Evolutionary conservation across 352 stramenopile species (phyloP), one percentile per base, ranked within the genome.

Genomic region (Ochromonadaceae sp.): DNA sequence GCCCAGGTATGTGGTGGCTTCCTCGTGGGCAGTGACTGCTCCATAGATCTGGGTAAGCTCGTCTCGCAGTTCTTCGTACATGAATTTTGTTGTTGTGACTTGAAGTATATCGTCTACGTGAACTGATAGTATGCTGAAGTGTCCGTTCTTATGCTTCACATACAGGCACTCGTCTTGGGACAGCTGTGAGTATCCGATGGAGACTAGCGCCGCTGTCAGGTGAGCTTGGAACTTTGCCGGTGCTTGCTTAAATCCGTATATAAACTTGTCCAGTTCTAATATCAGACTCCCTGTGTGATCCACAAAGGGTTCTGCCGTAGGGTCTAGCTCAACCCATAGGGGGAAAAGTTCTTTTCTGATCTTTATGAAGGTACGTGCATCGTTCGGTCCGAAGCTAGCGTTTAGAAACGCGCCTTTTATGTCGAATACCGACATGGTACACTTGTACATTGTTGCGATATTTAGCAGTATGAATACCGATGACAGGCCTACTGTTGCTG

Each of bases 41-140:
- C 7, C 3, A 60, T 50, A 60, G 5, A 39, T 52, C 31, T 48
- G 28, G 9, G 47, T 44, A 12, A 60, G 36, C 31, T 2, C 10
- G 7, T 10, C 31, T 25, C 22, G 52, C 5, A 60, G 30, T 9
- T 14, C 5, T 25, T 14, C 7, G 5, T n/a, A 31, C 3, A 60
- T n/a, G 9, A 12, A 3, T 9, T 14, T 2, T 47, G 2, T 4
- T 9, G 52, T 60, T 7, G 52, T 7, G 7, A 60, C 28, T 52
- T 60, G 52, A 12, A 60, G 28, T n/a, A 60, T 60, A 28, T 60
- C 52, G 35, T 60, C 52, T 5, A 60, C 52, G 47, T 60, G 52
- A 9, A 52, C 47, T 5, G 9, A 7, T 31, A 60, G 14, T 28
- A 60, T 17, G 30, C 28, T 49, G 31, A 60, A 32, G n/a, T 52